Base-by-base conservation (phyloP, 1,284 basidiomycete genomes). In the Pseudozyma sp. region DNA sequence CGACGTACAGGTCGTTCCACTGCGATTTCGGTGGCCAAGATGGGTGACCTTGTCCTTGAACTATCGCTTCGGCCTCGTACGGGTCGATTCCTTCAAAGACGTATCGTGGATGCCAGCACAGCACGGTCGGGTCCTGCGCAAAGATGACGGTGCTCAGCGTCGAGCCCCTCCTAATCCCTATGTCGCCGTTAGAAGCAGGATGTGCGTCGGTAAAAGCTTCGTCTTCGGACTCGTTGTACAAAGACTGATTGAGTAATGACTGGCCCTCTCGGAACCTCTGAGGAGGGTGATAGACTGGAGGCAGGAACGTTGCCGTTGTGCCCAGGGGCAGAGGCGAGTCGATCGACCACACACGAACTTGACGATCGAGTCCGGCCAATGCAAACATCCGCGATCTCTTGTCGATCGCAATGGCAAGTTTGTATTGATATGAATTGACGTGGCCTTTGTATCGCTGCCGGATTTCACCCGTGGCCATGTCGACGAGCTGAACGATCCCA, bases 281-380 rank as follows among this genome's bases (percentile, higher is more conserved):
- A 13, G 30, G 31, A 11, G 39, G 37, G 33, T 65, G 44, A 30
- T 14, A 43, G n/a, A 53, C 11, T 13, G 45, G 24, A 3, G 58
- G 17, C 10, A 59, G 19, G 3, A 8, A 34, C 4, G 33, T 40
- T 16, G 33, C 29, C 4, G 54, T 29, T 3, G 67, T 59, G 7
- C 53, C 57, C 0, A 71, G 44, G 5, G 64, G 64, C 4, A 63
- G n/a, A 3, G 69, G n/a, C 3, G 54, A 55, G 30, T 67, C 60
- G 17, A 72, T 56, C 7, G 69, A 72, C 64, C 64, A 72, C 13
- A 72, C 35, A 7, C 69, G 60, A 1, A 72, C 69, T 19, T 42
- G 43, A 11, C 55, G 33, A 33, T 72, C 69, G 14, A 55, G n/a
- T 3, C 69, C 69, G 5, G 64, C 64, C 24, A 72, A 35, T 6